These are phyloP conservation scores for Mycena chlorophos DNA, from an alignment of 768 basidiomycete genomes.

Conservation along the genomic window DNA sequence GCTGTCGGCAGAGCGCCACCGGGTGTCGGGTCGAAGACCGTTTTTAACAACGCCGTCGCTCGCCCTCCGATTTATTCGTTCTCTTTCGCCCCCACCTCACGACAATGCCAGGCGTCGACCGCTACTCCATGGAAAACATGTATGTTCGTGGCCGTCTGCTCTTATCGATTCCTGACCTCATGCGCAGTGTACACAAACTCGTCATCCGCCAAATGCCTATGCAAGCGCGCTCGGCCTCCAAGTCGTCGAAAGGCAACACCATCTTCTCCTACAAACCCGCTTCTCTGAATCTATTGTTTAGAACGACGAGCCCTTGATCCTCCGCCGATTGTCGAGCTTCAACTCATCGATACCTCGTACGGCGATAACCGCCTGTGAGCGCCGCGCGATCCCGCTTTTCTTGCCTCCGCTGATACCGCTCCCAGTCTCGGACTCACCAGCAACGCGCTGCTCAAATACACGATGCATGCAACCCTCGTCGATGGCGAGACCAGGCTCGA, in stretches of 20 bases:
- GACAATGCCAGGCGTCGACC: not conserved
- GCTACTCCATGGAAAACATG: not conserved
- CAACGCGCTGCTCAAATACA: too few relatives aligned
- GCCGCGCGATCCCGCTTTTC: too few relatives aligned
- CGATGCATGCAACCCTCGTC: too few relatives aligned
- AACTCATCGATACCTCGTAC: too few relatives aligned
- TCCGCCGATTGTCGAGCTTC: too few relatives aligned
- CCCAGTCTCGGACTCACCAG: too few relatives aligned
- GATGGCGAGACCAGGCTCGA: too few relatives aligned
- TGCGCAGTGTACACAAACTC: not conserved
- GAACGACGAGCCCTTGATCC: not conserved
- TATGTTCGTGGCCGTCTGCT: not conserved
- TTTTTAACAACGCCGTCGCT: not conserved
- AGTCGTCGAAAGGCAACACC: not conserved
- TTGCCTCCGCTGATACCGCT: too few relatives aligned
- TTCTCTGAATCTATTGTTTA: not conserved
- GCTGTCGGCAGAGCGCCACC: not conserved
- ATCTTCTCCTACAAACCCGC: not conserved
- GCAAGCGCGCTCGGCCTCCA: not conserved
- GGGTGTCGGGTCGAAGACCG: not conserved
- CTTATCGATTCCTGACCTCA: not conserved
- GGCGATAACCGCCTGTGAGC: too few relatives aligned
- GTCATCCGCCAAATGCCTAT: conserved; percentile 1
- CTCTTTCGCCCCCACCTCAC: not conserved
- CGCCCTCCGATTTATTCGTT: not conserved